Evolutionary conservation across 139 green algal species (phyloP).

Genomic region (Ulvella scutata): DNA sequence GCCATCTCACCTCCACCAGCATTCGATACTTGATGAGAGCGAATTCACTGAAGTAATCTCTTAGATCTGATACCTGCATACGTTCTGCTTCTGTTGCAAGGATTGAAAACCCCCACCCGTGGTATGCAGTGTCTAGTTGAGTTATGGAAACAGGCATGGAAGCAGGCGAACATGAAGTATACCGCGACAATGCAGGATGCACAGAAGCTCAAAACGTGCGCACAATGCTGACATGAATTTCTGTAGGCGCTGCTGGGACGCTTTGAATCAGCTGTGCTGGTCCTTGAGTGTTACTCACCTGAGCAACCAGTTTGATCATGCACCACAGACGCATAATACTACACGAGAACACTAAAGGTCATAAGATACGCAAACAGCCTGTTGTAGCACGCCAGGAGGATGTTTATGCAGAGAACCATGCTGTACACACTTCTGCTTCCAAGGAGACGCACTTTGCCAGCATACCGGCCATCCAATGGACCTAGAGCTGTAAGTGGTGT

Average conservation of each 20-base stretch:
- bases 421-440: no score
- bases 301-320: no score
- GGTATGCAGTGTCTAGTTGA: neutral
- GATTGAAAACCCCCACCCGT: neutral
- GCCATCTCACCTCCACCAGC: constrained; percentile 89
- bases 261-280: no score
- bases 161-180: neutral
- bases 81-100: constrained; percentile 1
- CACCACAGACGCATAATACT: no score
- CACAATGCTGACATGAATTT: no score
- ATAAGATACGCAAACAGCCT: no score
- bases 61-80: constrained; percentile 45
- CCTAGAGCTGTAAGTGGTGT: neutral
- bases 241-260: no score
- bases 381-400: no score
- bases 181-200: neutral
- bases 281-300: no score
- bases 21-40: constrained; percentile 88
- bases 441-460: neutral
- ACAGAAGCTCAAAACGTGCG: no score
- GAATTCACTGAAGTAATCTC: constrained; percentile 89
- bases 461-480: neutral
- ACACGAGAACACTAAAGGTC: no score
- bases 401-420: no score
- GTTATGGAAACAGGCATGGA: neutral